These are phyloP conservation scores for Mycena sp. DNA, from an alignment of 1,284 basidiomycete species.

Conservation along the genomic window DNA sequence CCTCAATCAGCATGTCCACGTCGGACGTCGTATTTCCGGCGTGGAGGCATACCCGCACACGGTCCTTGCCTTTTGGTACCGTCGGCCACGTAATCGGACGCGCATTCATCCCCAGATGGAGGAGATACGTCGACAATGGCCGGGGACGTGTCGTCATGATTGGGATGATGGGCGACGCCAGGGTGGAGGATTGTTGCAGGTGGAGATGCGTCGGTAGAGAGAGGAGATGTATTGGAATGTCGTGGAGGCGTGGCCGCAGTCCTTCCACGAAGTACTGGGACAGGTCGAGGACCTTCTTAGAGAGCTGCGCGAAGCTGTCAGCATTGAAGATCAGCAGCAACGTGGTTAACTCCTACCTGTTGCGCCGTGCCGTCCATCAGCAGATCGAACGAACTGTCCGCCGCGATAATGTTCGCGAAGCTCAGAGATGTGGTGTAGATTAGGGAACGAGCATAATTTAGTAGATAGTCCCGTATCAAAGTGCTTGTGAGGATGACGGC, in stretches of 20 bases:
- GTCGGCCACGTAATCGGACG: constrained; percentile 88
- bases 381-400: constrained; percentile 82
- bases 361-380: constrained; percentile 76
- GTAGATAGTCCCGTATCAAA: constrained; percentile 82
- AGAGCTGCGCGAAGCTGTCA: constrained; percentile 49
- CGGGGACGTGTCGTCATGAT: constrained; percentile 82
- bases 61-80: constrained; percentile 83
- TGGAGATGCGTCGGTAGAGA: constrained; percentile 40
- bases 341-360: constrained; percentile 40
- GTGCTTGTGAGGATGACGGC: constrained; percentile 83
- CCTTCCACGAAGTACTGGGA: constrained; percentile 48
- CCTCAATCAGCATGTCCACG: constrained; percentile 63
- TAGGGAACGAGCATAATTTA: constrained; percentile 93
- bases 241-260: constrained; percentile 35
- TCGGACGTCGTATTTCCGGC: constrained; percentile 75
- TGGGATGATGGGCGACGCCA: constrained; percentile 82
- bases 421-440: constrained; percentile 91
- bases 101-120: constrained; percentile 69
- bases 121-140: constrained; percentile 73
- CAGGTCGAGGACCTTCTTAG: constrained; percentile 51
- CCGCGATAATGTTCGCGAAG: constrained; percentile 78
- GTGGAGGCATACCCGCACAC: constrained; percentile 88
- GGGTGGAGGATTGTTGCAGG: constrained; percentile 24
- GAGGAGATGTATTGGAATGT: constrained; percentile 45
- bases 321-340: constrained; percentile 11